A percentile compares a stretch with the other conserved stretches of the same genome.
These are phyloP conservation scores for Ascochyta clinopodiicola DNA, from an alignment of 2,329 filamentous ascomycete genomes.

Conservation along the genomic window DNA sequence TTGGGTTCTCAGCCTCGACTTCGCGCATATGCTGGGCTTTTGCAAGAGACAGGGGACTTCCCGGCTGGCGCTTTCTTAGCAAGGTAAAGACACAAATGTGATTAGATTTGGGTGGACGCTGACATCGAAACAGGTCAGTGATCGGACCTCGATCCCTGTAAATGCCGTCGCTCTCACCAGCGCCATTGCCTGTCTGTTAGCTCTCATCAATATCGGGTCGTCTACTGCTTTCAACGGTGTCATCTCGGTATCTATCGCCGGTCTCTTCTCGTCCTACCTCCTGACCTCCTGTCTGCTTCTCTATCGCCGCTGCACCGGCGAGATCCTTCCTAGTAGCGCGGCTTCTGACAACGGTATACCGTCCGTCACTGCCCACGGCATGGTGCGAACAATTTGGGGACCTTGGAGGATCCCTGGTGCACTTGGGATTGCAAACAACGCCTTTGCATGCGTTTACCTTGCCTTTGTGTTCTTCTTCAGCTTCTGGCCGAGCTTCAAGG, in stretches of 20 bases:
- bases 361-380: slow-evolving; percentile 10
- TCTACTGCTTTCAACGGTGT: slow-evolving; percentile 36
- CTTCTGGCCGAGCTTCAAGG: slow-evolving; percentile 32
- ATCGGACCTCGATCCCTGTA: slow-evolving; percentile 44
- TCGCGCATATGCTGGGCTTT: slow-evolving; percentile 51
- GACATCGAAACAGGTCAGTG: slow-evolving; percentile 25
- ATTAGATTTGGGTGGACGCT: slow-evolving; percentile 17
- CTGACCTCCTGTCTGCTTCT: slow-evolving; percentile 31
- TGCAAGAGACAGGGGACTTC: slow-evolving; percentile 49
- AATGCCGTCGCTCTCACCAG: slow-evolving; percentile 35
- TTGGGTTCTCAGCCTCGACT: slow-evolving; percentile 47
- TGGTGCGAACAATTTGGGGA: slow-evolving; percentile 27
- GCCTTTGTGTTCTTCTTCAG: slow-evolving; percentile 38
- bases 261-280: slow-evolving; percentile 37
- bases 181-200: slow-evolving; percentile 51
- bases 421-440: slow-evolving; percentile 31
- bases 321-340: slow-evolving; percentile 18
- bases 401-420: slow-evolving; percentile 30
- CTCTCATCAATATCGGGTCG: slow-evolving; percentile 57
- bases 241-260: slow-evolving; percentile 37
- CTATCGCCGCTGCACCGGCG: slow-evolving; percentile 35
- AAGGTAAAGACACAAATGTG: slow-evolving; percentile 16
- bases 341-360: not conserved
- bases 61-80: slow-evolving; percentile 41
- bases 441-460: slow-evolving; percentile 31